Conservation (phyloP, 306 rosid species). For the Malus asiatica region DNA sequence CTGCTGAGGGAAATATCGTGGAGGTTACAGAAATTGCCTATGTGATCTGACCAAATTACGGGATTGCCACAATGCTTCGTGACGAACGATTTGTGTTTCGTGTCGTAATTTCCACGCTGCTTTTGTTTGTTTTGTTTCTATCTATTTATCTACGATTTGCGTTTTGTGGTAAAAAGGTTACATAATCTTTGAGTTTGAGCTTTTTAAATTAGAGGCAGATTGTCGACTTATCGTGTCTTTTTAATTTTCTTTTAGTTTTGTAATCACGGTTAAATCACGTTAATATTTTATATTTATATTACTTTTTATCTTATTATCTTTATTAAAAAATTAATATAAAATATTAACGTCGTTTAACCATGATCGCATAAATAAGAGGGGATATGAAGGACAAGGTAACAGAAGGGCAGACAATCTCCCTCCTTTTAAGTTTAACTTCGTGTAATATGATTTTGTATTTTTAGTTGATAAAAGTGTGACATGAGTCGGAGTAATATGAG, state of each 20-base stretch:
- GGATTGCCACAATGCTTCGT: conserved; percentile 1
- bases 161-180: neutral
- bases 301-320: too few species aligned
- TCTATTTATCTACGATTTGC: neutral
- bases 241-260: too few species aligned
- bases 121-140: neutral
- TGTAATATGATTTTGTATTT: neutral
- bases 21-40: neutral
- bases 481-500: neutral
- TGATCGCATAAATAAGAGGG: too few species aligned
- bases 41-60: conserved; percentile 1
- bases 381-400: too few species aligned
- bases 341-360: too few species aligned
- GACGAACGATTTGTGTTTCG: neutral
- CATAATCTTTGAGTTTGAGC: neutral
- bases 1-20: conserved; percentile 21
- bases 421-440: neutral
- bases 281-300: too few species aligned
- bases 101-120: neutral
- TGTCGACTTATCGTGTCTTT: too few species aligned
- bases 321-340: too few species aligned
- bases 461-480: neutral
- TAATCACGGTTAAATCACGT: too few species aligned
- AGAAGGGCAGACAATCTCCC: too few species aligned
- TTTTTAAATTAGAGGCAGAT: neutral